Percentiles rank a stretch among this genome's conserved stretches.
Conservation (phyloP, 2,329 filamentous ascomycete genomes). For the Phoma sp. region DNA sequence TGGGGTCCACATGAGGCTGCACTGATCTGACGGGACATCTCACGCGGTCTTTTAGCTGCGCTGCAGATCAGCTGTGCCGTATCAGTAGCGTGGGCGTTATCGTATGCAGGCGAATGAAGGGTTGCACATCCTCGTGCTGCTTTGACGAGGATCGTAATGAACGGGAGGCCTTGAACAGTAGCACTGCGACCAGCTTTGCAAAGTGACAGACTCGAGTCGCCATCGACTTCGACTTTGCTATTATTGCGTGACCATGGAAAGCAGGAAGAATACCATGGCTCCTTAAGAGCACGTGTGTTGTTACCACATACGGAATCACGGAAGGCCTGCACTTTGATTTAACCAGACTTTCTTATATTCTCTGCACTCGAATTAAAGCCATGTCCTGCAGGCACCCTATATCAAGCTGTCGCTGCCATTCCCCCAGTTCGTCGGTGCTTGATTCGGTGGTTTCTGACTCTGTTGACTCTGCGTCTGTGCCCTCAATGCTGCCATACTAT, state of each 20-base stretch:
- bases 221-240: neutral
- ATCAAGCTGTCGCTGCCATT: conserved; percentile 40
- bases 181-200: neutral
- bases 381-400: conserved; percentile 11
- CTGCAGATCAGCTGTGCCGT: conserved; percentile 5
- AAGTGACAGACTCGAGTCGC: neutral
- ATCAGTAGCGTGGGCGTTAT: conserved; percentile 1
- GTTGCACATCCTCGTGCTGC: neutral
- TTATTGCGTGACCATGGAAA: neutral
- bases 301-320: neutral
- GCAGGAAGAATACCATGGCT: neutral
- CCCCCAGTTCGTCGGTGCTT: conserved; percentile 28
- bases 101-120: neutral
- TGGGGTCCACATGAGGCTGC: conserved; percentile 2
- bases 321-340: neutral
- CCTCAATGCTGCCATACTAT: conserved; percentile 31
- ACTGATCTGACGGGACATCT: conserved; percentile 9
- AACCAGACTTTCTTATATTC: neutral
- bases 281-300: neutral
- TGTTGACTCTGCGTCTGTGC: conserved; percentile 34
- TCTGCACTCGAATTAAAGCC: neutral
- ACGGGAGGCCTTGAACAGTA: neutral
- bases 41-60: neutral
- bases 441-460: conserved; percentile 27
- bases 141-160: neutral